Base-by-base conservation (phyloP, 441 rosid species). In the Pelargonium myrrhifolium region DNA sequence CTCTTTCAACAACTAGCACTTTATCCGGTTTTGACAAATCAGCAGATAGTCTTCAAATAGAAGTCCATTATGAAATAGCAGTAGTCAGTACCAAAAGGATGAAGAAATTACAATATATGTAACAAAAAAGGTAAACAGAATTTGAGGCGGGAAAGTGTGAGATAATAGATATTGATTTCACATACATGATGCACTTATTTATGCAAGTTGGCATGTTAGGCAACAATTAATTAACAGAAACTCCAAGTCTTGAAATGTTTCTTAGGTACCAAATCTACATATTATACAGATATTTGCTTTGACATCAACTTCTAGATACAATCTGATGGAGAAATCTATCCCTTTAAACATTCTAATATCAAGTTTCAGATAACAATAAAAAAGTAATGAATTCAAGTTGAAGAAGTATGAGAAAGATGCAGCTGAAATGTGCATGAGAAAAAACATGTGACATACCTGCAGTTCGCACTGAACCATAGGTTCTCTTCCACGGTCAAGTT, bases 401-500 rank as follows among this genome's bases (percentile, higher is more conserved):
- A 11, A 21, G 39, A 24, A 61, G 42, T 28, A 39, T 51, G 37
- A 31, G 37, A 31, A 17, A 64, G 55, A 37, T 8, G 58, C 64
- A 22, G 40, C 3, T 65, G 15, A 26, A 61, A 66, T 39, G 31
- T 40, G 35, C 12, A 40, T 26, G 24, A 69, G 47, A 40, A 21
- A 12, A 63, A 17, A 61, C n/a, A n/a, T n/a, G 20, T 28, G 21
- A 62, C 74, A 56, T 82, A 89, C 98, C 99, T 92, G 97, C 99
- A 95, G 74, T 89, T 84, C 69, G 99, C 99, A 68, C 96, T 95
- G 83, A 95, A 95, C 91, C 97, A 86, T 18, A 92, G 91, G 75
- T 95, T 95, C 76, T 95, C 99, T 75, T 86, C 96, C 67, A 95
- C 95, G 3, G 96, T 86, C 81, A 95, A 83, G 87, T 95, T 90